phyloP scores from a whole-genome alignment of 1,139 yeast genomes.

The Oligophagozyma castellii region DNA sequence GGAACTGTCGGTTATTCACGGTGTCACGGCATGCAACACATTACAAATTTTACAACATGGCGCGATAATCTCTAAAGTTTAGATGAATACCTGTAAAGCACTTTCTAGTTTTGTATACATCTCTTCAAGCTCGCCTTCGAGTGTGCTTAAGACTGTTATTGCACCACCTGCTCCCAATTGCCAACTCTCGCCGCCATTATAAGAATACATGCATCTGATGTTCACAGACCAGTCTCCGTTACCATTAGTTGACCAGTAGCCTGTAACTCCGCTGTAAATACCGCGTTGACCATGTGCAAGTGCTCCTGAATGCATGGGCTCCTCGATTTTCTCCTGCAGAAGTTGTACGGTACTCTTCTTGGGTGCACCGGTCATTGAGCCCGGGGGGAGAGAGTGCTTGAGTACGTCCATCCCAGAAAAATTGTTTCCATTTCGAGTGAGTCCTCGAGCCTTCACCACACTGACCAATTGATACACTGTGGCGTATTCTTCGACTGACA shows the following conservation, averaged over 20 bases:
- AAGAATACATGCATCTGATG: constrained; percentile 70
- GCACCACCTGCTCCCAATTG: constrained; percentile 98
- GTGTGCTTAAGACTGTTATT: constrained; percentile 74
- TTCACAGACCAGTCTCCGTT: constrained; percentile 94
- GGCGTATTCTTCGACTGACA: constrained; percentile 86
- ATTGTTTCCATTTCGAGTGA: constrained; percentile 7
- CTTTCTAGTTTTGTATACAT: constrained; percentile 71
- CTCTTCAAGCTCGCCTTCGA: constrained; percentile 83
- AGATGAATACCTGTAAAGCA: constrained; percentile 51
- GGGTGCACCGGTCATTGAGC: constrained; percentile 99
- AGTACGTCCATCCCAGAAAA: constrained; percentile 70
- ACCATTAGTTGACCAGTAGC: constrained; percentile 86
- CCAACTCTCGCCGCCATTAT: constrained; percentile 40
- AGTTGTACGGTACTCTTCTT: constrained; percentile 84
- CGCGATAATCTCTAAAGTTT: too few species aligned
- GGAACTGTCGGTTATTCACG: too few species aligned
- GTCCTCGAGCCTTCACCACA: constrained; percentile 58
- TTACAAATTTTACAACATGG: too few species aligned
- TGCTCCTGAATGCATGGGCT: constrained; percentile 31
- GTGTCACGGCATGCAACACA: too few species aligned
- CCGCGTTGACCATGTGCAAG: constrained; percentile 36
- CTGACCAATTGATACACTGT: constrained; percentile 88
- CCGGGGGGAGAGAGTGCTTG: constrained; percentile 80
- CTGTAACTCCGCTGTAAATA: constrained; percentile 85
- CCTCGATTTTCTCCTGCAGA: constrained; percentile 34